Evolutionary conservation across 176 grass and related monocot genomes (phyloP).

Genomic region (Echinochloa phyllopogon): DNA sequence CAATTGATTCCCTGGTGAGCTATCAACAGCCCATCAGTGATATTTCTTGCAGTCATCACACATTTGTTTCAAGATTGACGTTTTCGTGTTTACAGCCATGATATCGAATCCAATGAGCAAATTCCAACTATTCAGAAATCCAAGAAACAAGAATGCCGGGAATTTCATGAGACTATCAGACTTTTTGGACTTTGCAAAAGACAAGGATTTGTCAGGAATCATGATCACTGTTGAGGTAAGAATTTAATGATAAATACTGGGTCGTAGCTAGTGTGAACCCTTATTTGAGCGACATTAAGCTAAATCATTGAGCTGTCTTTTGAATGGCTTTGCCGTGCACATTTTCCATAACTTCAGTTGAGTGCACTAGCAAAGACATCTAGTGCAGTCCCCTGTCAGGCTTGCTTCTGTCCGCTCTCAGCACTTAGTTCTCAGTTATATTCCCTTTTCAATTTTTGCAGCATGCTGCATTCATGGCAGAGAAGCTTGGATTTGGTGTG

Average conservation of each 20-base stretch:
- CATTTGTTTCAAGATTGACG: slow-evolving; percentile 40
- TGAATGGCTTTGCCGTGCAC: no score
- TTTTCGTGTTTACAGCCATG: slow-evolving; percentile 57
- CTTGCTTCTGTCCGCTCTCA: no score
- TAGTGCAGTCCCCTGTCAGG: no score
- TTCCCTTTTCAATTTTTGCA: slow-evolving; percentile 33
- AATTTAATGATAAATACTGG: slow-evolving; percentile 1
- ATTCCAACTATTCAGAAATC: slow-evolving; percentile 48
- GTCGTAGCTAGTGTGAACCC: no score
- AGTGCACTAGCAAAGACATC: no score
- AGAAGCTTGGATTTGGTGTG: slow-evolving; percentile 70
- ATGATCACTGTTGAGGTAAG: slow-evolving; percentile 91
- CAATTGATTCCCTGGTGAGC: background rate
- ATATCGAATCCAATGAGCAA: slow-evolving; percentile 51
- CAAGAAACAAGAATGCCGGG: slow-evolving; percentile 62
- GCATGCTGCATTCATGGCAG: slow-evolving; percentile 78
- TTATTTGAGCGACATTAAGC: no score
- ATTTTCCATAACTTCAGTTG: no score
- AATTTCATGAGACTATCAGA: slow-evolving; percentile 85
- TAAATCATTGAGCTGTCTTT: no score
- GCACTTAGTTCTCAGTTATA: background rate
- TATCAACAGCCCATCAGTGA: background rate
- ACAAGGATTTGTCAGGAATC: slow-evolving; percentile 64
- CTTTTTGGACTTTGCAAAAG: slow-evolving; percentile 78
- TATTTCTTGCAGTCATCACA: slow-evolving; percentile 10